Percentiles rank a stretch among this genome's conserved stretches.
These are phyloP conservation scores for Fusarium dimerum DNA, from an alignment of 2,329 filamentous ascomycete genomes.

Conservation along the genomic window DNA sequence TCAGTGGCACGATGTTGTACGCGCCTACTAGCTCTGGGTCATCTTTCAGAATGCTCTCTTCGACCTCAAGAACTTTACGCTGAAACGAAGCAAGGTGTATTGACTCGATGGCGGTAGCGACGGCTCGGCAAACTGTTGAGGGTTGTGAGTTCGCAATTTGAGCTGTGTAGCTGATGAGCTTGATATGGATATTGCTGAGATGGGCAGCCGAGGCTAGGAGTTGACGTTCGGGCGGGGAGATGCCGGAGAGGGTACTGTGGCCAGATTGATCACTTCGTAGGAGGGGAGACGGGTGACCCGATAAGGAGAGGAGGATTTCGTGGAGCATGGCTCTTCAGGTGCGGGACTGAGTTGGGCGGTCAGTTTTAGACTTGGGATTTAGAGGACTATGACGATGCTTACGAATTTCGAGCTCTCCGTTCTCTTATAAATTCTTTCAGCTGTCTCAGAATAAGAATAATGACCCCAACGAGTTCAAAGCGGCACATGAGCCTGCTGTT, in stretches of 20 bases:
- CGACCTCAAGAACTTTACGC: constrained; percentile 80
- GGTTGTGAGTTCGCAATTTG: constrained; percentile 69
- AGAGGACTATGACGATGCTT: not conserved
- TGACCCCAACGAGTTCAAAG: constrained; percentile 52
- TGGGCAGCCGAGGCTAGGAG: constrained; percentile 76
- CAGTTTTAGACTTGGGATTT: not conserved
- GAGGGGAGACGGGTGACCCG: constrained; percentile 88
- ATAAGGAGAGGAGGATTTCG: constrained; percentile 95
- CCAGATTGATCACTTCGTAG: constrained; percentile 60
- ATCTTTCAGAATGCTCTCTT: constrained; percentile 72
- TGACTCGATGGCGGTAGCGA: constrained; percentile 74
- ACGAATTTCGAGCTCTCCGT: constrained; percentile 33
- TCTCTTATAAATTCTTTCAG: constrained; percentile 42
- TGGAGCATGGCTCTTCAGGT: constrained; percentile 72
- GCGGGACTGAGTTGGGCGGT: not conserved
- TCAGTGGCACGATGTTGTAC: constrained; percentile 90
- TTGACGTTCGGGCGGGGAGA: constrained; percentile 79
- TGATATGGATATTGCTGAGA: constrained; percentile 76
- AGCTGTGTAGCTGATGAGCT: constrained; percentile 66
- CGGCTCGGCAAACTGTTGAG: constrained; percentile 84
- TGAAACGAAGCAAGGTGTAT: constrained; percentile 81
- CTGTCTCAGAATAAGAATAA: constrained; percentile 49
- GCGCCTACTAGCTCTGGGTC: constrained; percentile 83
- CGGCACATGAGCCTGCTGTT: constrained; percentile 48
- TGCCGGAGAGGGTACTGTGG: constrained; percentile 47